phyloP scores from a whole-genome alignment of 2,329 filamentous ascomycete species.

The Xylariaceae sp. region DNA sequence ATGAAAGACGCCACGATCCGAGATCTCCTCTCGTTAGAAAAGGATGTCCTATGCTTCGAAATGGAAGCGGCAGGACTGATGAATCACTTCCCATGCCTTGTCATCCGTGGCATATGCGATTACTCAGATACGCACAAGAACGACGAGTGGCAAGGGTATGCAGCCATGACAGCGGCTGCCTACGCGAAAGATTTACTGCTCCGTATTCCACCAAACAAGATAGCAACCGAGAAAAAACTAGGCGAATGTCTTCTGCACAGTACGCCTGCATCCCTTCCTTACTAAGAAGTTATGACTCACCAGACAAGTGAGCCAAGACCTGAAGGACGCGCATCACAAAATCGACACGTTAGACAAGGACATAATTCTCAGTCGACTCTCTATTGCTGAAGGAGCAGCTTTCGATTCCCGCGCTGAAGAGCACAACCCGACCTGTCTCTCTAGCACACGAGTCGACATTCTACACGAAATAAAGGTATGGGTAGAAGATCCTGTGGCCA shows the following conservation, averaged over 20 bases:
- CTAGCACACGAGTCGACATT: constrained; percentile 42
- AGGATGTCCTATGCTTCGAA: no score
- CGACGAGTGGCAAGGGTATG: constrained; percentile 34
- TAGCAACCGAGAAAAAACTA: constrained; percentile 5
- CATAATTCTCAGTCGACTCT: neutral
- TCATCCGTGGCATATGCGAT: constrained; percentile 44
- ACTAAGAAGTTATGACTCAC: no score
- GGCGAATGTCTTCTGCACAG: no score
- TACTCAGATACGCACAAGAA: no score
- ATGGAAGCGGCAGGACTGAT: no score
- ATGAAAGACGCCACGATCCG: constrained; percentile 39
- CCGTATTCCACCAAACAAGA: constrained; percentile 10
- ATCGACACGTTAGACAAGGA: no score
- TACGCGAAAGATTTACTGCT: constrained; percentile 31
- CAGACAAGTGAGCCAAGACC: no score
- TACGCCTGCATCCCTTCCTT: no score
- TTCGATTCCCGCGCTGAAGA: constrained; percentile 46
- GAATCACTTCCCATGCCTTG: constrained; percentile 39
- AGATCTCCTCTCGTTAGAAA: constrained; percentile 33
- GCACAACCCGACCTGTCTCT: constrained; percentile 41
- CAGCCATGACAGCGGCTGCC: constrained; percentile 35
- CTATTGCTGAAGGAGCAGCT: constrained; percentile 27
- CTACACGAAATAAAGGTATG: constrained; percentile 40
- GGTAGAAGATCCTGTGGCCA: constrained; percentile 29
- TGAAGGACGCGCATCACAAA: no score